Evolutionary conservation across 1,139 yeast species (phyloP), one percentile per base, ranked within the genome.

Genomic region (Taiozyma sp.): DNA sequence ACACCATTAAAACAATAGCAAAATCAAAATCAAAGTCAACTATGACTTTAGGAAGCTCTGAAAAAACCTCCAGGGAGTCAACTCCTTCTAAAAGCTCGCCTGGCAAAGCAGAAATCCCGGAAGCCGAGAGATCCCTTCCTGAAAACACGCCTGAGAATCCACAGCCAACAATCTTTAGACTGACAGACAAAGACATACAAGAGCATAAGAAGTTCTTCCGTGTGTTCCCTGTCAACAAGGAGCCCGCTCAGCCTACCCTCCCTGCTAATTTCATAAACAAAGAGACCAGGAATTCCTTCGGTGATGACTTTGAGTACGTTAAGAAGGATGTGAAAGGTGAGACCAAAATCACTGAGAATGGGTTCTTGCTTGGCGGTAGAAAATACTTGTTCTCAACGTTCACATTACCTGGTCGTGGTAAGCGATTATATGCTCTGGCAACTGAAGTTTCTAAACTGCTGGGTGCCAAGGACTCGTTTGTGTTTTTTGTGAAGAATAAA

Each of bases 401-500:
- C 63, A 79, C 80, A 8, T 69, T 84, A 30, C 79, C 85, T 44
- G 70, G 70, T 0, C 66, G 70, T 30, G 77, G 77, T 9, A 65
- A 65, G 73, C 82, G 76, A 60, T 70, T 80, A 50, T 84, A 72
- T 63, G 81, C 80, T 78, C 71, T 84, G 55, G 85, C 88, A 1
- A 81, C 88, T 0, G 89, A 83, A 59, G 85, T 85, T 22, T 88
- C 89, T 3, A 75, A 84, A 58, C 73, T 79, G 53, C 79, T 83
- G 41, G 81, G 82, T 40, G 79, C 79, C 62, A 70, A 88, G 51
- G 89, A 84, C 64, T 80, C 88, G 1, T 83, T 83, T 59, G 69
- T 83, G 32, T 67, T 84, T 53, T 81, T 83, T 69, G 77, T 80
- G 62, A 83, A 84, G 40, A 83, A 81, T 63, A 72, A 76, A 59